phyloP scores from a whole-genome alignment of 169 alveolate species.

The Plasmodium inui region DNA sequence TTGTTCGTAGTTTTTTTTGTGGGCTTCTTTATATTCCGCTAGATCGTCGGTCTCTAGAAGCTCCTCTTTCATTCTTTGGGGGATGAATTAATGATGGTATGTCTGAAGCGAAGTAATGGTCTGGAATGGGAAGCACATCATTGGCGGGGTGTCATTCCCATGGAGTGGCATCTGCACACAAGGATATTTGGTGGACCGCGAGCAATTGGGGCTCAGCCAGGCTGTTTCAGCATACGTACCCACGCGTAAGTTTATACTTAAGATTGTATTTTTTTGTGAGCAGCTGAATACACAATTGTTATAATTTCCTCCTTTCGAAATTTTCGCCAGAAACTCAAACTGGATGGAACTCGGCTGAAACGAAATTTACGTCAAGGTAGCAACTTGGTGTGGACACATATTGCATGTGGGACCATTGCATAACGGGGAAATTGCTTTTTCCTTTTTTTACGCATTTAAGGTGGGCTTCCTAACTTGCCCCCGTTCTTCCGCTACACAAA shows the following conservation, averaged over 20 bases:
- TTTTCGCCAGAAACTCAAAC: background rate
- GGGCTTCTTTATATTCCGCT: constrained; percentile 45
- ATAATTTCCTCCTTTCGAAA: background rate
- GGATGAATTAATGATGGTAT: background rate
- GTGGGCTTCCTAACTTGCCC: background rate
- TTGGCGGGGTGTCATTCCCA: background rate
- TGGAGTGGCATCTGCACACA: background rate
- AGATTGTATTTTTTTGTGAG: background rate
- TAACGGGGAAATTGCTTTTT: background rate
- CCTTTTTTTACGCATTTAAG: background rate
- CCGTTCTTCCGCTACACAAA: background rate
- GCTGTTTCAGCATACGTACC: background rate
- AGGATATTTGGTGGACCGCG: background rate
- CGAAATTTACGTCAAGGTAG: background rate
- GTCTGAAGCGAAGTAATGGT: no score
- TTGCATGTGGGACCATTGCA: background rate
- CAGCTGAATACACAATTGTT: background rate
- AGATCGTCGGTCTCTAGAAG: constrained; percentile 10
- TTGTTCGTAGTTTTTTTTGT: constrained; percentile 58
- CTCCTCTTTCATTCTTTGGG: constrained; percentile 34
- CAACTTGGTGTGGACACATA: background rate
- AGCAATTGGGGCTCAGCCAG: background rate
- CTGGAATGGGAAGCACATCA: background rate
- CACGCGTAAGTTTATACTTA: background rate
- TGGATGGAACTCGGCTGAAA: background rate